Evolutionary conservation across 129 eudicot species (phyloP).

Genomic region (Logfia minima): DNA sequence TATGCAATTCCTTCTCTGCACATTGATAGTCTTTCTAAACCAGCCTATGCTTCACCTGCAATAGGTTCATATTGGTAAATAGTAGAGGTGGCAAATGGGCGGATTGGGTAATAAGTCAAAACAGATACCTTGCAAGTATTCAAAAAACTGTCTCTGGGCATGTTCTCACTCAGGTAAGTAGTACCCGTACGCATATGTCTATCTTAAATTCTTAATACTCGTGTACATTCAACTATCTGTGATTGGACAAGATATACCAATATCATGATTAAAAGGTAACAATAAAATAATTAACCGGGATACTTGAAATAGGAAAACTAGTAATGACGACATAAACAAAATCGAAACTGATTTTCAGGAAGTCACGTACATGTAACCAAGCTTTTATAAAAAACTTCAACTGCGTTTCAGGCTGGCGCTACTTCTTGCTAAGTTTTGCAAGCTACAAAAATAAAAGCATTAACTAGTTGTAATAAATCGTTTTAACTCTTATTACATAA

Average conservation of each 20-base stretch:
- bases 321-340: too few relatives aligned
- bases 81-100: too few relatives aligned
- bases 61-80: not conserved
- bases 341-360: too few relatives aligned
- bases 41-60: conserved; percentile 83
- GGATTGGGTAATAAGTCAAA: too few relatives aligned
- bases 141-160: conserved; percentile 63
- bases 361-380: conserved; percentile 56
- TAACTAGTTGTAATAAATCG: not conserved
- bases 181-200: conserved; percentile 84
- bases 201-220: conserved; percentile 74
- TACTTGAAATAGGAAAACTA: not conserved
- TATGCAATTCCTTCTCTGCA: conserved; percentile 59
- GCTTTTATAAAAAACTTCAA: conserved; percentile 66
- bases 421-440: conserved; percentile 59
- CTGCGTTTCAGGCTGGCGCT: conserved; percentile 61
- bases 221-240: conserved; percentile 84
- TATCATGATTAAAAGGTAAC: not conserved
- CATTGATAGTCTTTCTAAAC: conserved; percentile 83
- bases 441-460: conserved; percentile 35
- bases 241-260: not conserved
- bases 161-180: conserved; percentile 55
- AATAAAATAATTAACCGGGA: not conserved
- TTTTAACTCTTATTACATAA: not conserved
- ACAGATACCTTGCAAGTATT: conserved; percentile 64